phyloP scores from a whole-genome alignment of 2,329 filamentous ascomycete species.

The Xylaria arbuscula region DNA sequence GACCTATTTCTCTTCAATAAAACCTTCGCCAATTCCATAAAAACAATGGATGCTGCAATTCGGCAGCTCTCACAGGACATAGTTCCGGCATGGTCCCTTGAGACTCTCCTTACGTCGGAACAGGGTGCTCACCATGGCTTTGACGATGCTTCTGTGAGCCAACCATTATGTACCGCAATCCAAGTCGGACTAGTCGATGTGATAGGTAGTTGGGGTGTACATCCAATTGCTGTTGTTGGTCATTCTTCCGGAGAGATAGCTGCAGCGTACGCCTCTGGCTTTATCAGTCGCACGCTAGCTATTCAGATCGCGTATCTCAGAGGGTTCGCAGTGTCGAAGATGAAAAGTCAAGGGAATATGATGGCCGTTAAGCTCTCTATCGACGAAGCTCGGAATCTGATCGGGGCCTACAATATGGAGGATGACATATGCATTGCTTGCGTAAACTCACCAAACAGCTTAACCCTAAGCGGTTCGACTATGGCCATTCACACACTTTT shows the following conservation, averaged over 20 bases:
- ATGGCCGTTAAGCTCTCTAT: constrained; percentile 31
- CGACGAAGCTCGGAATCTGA: constrained; percentile 1
- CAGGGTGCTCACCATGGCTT: too few relatives aligned
- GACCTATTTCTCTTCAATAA: background rate
- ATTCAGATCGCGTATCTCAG: constrained; percentile 40
- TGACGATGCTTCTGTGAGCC: background rate
- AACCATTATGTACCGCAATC: background rate
- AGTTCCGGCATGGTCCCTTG: background rate
- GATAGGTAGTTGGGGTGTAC: background rate
- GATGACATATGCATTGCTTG: constrained; percentile 33
- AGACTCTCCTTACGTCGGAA: background rate
- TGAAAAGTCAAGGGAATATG: constrained; percentile 36
- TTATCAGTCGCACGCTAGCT: constrained; percentile 34
- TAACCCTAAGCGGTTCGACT: constrained; percentile 32
- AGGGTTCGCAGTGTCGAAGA: constrained; percentile 25
- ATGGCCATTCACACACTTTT: constrained; percentile 1
- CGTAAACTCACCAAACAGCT: constrained; percentile 36
- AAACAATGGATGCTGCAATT: background rate
- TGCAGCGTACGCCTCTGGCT: constrained; percentile 41
- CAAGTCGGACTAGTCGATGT: background rate
- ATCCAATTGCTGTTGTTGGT: background rate
- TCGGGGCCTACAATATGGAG: background rate
- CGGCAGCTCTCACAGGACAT: background rate
- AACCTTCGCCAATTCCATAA: too few relatives aligned
- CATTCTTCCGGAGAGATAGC: constrained; percentile 7